Evolutionary conservation across 2,329 filamentous ascomycete species (phyloP).

Genomic region (Fusarium sp.): DNA sequence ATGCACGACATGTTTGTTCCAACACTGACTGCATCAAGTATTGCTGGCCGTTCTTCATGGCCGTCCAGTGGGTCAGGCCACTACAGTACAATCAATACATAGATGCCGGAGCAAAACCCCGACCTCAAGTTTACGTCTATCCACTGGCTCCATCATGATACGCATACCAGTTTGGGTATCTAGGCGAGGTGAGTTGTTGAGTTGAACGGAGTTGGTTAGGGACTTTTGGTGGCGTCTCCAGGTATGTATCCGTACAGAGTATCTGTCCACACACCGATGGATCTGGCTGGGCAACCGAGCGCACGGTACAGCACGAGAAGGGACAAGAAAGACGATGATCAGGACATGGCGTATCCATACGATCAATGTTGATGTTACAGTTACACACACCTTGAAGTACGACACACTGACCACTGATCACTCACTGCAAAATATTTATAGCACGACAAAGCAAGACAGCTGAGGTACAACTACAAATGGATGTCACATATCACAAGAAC

Average conservation of each 20-base stretch:
- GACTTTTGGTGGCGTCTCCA: slow-evolving; percentile 4
- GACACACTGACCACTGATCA: neutral
- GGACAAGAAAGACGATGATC: neutral
- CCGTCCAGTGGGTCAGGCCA: neutral
- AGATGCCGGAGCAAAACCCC: neutral
- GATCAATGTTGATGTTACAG: slow-evolving; percentile 6
- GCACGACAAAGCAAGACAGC: neutral
- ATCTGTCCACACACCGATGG: neutral
- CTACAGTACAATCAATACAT: neutral
- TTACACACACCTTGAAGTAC: neutral
- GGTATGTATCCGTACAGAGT: neutral
- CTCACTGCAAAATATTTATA: slow-evolving; percentile 2
- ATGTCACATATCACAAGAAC: neutral
- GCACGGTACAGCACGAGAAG: neutral
- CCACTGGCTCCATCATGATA: neutral
- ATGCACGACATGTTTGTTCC: slow-evolving; percentile 10
- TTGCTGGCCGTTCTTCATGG: neutral
- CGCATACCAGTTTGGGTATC: neutral
- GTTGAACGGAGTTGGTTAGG: neutral
- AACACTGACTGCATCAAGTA: neutral
- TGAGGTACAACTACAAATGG: neutral
- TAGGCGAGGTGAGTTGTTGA: neutral
- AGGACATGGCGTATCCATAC: neutral
- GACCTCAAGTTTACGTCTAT: neutral
- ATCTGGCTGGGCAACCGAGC: slow-evolving; percentile 20